phyloP scores from a whole-genome alignment of 495 filamentous ascomycete genomes.

The Trichoderma reesei region DNA sequence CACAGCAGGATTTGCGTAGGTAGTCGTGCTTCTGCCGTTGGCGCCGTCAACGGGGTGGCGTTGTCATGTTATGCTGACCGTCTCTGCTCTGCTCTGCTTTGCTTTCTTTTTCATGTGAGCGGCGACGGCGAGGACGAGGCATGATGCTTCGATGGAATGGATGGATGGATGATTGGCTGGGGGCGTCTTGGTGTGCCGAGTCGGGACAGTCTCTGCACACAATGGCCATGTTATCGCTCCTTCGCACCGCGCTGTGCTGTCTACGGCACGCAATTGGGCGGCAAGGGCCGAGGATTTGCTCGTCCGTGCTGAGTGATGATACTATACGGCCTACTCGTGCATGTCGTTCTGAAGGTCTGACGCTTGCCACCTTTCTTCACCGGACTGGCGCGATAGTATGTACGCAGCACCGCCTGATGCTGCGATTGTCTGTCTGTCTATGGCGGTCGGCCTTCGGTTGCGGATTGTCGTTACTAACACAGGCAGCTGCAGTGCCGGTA shows the following conservation, averaged over 20 bases:
- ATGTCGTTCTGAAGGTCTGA: too few species aligned
- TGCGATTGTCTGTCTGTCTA: neutral
- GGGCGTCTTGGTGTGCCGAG: slow-evolving; percentile 1
- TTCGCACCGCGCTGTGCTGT: neutral
- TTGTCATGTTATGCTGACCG: neutral
- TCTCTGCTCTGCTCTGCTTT: neutral
- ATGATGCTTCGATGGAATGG: neutral
- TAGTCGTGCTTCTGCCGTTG: neutral
- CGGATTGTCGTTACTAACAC: too few species aligned
- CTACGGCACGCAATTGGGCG: neutral
- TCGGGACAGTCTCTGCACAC: neutral
- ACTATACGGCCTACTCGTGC: too few species aligned
- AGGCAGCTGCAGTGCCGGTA: neutral
- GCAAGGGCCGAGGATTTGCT: neutral
- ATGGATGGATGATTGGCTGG: neutral
- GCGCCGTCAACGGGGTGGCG: neutral
- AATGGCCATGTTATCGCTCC: neutral
- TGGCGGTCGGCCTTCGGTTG: neutral
- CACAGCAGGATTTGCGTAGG: neutral
- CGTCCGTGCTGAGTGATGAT: too few species aligned
- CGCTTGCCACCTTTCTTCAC: too few species aligned
- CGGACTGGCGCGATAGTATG: too few species aligned
- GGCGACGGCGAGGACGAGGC: neutral
- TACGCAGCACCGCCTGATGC: too few species aligned
- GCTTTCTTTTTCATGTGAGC: neutral